Conservation (phyloP, 2,329 filamentous ascomycete genomes). For the Verticillium albo-atrum region DNA sequence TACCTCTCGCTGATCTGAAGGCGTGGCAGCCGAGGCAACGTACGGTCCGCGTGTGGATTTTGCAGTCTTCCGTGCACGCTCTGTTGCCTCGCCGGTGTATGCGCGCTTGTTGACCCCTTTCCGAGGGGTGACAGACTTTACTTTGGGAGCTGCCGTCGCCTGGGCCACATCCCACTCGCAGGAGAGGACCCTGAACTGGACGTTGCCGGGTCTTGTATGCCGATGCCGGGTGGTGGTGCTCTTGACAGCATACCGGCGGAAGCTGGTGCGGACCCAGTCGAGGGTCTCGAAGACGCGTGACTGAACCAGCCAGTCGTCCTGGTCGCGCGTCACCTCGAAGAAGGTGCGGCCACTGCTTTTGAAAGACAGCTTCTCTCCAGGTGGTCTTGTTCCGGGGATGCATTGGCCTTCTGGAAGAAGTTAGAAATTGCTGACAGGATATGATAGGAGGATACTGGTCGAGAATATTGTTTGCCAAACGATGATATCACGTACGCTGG, state of each 20-base stretch:
- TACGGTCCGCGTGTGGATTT: not conserved
- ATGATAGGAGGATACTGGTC: too few relatives aligned
- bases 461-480: too few relatives aligned
- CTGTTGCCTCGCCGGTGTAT: not conserved
- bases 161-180: constrained; percentile 29
- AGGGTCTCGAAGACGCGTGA: constrained; percentile 28
- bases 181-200: constrained; percentile 35
- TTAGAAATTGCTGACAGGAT: not conserved
- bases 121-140: not conserved
- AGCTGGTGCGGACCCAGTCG: constrained; percentile 32
- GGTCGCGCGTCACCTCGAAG: constrained; percentile 23
- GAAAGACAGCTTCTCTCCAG: constrained; percentile 12
- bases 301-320: constrained; percentile 27
- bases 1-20: not conserved
- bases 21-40: not conserved
- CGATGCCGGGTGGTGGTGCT: constrained; percentile 21
- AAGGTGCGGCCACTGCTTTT: constrained; percentile 21
- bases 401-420: not conserved
- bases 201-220: constrained; percentile 26
- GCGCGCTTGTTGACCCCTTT: constrained; percentile 1
- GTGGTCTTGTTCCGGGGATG: not conserved
- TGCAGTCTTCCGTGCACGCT: not conserved
- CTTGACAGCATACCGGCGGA: constrained; percentile 28
- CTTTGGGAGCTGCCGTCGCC: not conserved
- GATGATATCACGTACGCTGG: not conserved